A percentile compares a stretch with the other conserved stretches of the same genome.
phyloP scores from a whole-genome alignment of 2,329 filamentous ascomycete genomes.

The Ascochyta koolunga region DNA sequence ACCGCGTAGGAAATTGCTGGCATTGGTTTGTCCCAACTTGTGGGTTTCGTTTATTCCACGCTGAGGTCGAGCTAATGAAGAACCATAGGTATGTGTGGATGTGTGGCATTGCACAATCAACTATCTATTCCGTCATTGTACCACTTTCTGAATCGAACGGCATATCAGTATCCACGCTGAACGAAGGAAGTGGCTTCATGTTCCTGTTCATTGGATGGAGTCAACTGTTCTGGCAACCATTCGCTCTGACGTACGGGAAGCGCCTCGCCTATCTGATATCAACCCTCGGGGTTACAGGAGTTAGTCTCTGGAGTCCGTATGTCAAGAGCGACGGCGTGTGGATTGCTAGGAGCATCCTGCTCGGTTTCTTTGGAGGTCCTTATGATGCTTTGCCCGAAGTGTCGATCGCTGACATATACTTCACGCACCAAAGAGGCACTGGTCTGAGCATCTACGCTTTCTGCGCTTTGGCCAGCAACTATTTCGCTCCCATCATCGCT shows the following conservation, averaged over 20 bases:
- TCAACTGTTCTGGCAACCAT: constrained; percentile 59
- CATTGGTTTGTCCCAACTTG: constrained; percentile 33
- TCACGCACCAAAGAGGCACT: constrained; percentile 42
- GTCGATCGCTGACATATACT: constrained; percentile 52
- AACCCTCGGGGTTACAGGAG: constrained; percentile 47
- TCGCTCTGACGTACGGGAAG: constrained; percentile 61
- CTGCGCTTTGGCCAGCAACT: constrained; percentile 43
- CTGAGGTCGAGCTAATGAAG: constrained; percentile 26
- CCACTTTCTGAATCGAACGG: constrained; percentile 56
- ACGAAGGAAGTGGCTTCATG: constrained; percentile 59
- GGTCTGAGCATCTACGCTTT: constrained; percentile 44
- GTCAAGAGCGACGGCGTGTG: constrained; percentile 54
- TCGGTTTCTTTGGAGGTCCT: constrained; percentile 56
- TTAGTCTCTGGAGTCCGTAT: constrained; percentile 53
- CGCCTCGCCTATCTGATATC: constrained; percentile 56
- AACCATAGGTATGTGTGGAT: constrained; percentile 57
- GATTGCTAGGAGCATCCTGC: constrained; percentile 55
- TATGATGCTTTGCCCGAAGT: constrained; percentile 58
- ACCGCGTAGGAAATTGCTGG: constrained; percentile 31
- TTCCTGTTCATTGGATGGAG: constrained; percentile 61
- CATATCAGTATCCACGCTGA: constrained; percentile 53
- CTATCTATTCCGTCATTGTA: constrained; percentile 58
- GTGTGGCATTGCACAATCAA: constrained; percentile 56
- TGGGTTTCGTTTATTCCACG: constrained; percentile 1
- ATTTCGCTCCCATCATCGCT: constrained; percentile 45